Base-by-base conservation (phyloP, 2,329 filamentous ascomycete species). In the Penicillium sp. region DNA sequence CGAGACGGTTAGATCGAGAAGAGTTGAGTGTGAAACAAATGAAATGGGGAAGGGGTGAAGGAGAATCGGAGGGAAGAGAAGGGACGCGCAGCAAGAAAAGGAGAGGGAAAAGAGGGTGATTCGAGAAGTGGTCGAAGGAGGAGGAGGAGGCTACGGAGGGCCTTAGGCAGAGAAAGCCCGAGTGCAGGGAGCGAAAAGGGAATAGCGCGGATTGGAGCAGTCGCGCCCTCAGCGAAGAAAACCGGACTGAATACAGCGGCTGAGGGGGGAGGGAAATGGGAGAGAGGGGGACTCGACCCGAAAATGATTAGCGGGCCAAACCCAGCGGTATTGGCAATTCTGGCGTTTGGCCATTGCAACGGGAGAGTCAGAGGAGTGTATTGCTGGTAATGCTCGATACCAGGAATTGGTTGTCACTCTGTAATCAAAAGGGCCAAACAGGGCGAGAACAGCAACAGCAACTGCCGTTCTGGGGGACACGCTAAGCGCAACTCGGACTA, bases 101-200 rank as follows among this genome's bases (percentile, higher is more conserved):
- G 64, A 68, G 64, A 65, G 64, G 59, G 68, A 70, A 65, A 69
- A 64, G 65, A 66, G 66, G 62, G 66, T 56, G 65, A 67, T 59
- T 70, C 61, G 67, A 68, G 67, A 58, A 44, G 62, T 60, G 63
- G 64, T 61, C 59, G 67, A 67, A 69, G 64, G 66, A 54, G 51
- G 50, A 53, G 50, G 51, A 67, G 63, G 66, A 69, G 65, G 65
- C 59, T 66, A 70, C 58, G 54, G 50, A 54, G 59, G 38, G 67
- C 68, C 68, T 70, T 63, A 70, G 68, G 68, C 68, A 70, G 60
- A 62, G 63, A 68, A 68, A 65, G 66, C 59, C 65, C 65, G 57
- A 68, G 60, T 26, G 38, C 56, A 49, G 61, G 44, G 45, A 49
- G 59, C 60, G 59, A 66, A 70, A 68, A 51, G 49, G 63, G 65